phyloP scores from a whole-genome alignment of 176 grass and related monocot genomes.

The Paspalum notatum region DNA sequence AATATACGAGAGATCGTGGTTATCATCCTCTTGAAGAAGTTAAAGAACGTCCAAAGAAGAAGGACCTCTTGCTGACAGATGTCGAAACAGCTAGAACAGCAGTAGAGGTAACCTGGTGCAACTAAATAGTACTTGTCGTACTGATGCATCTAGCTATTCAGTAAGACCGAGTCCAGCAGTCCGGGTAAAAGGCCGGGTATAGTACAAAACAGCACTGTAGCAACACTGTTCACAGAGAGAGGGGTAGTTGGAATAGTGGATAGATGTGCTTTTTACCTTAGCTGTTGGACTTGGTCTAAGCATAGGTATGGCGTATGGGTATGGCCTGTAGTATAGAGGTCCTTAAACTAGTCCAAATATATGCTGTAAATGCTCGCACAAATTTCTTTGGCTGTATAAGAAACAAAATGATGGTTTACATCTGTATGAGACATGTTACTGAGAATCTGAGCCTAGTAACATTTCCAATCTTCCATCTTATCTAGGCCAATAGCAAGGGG shows the following conservation, averaged over 20 bases:
- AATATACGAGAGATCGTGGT: slow-evolving; percentile 59
- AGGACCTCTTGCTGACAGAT: slow-evolving; percentile 77
- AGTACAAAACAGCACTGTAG: no score
- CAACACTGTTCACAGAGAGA: no score
- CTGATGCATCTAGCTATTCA: slow-evolving; percentile 6
- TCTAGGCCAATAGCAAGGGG: slow-evolving; percentile 89
- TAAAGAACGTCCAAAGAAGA: slow-evolving; percentile 82
- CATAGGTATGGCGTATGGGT: not conserved
- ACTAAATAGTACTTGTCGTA: slow-evolving; percentile 13
- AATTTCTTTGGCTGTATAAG: not conserved
- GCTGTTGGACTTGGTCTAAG: no score
- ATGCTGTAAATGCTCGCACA: slow-evolving; percentile 22
- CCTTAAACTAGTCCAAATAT: not conserved
- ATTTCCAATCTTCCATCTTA: slow-evolving; percentile 28
- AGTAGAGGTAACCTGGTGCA: slow-evolving; percentile 68
- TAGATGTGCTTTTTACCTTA: no score
- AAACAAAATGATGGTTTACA: slow-evolving; percentile 18
- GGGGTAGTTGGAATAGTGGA: no score
- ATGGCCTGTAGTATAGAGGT: slow-evolving; percentile 21
- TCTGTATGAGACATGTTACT: slow-evolving; percentile 5
- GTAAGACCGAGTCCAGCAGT: no score
- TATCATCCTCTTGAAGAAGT: slow-evolving; percentile 99
- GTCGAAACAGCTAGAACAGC: slow-evolving; percentile 88
- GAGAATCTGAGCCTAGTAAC: slow-evolving; percentile 10
- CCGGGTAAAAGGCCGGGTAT: no score